phyloP scores from a whole-genome alignment of 495 filamentous ascomycete species.

The Xylaria palmicola region DNA sequence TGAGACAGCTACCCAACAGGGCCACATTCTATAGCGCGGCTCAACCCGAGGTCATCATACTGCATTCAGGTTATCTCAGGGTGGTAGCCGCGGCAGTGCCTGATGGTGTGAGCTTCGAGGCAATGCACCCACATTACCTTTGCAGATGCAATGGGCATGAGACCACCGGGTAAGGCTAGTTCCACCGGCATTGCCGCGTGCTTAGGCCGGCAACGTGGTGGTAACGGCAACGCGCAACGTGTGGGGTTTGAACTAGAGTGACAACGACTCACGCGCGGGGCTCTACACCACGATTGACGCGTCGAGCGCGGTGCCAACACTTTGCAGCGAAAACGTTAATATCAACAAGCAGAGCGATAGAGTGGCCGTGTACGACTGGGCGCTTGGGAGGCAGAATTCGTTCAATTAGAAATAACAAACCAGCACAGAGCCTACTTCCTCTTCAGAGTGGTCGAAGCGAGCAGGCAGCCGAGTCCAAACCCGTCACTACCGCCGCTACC shows the following conservation, averaged over 20 bases:
- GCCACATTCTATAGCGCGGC: neutral
- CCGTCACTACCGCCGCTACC: slow-evolving; percentile 7
- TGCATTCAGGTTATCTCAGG: neutral
- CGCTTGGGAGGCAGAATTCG: neutral
- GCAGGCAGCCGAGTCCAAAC: neutral
- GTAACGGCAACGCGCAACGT: neutral
- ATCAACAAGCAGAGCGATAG: neutral
- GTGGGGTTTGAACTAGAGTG: neutral
- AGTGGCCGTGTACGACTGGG: neutral
- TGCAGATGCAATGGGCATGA: neutral
- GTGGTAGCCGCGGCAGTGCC: neutral
- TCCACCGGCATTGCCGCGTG: neutral
- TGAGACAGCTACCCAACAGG: slow-evolving; percentile 51
- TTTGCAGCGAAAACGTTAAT: neutral
- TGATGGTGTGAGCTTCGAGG: too few species aligned
- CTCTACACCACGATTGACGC: neutral
- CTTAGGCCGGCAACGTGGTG: neutral
- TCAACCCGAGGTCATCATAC: neutral
- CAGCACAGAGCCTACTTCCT: neutral
- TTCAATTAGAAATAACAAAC: neutral
- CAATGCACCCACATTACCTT: neutral
- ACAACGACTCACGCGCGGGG: neutral
- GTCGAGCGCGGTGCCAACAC: neutral
- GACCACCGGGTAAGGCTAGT: neutral
- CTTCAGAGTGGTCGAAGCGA: neutral